These are phyloP conservation scores for Leccinum incarnatum DNA, from an alignment of 768 basidiomycete species.

Conservation along the genomic window DNA sequence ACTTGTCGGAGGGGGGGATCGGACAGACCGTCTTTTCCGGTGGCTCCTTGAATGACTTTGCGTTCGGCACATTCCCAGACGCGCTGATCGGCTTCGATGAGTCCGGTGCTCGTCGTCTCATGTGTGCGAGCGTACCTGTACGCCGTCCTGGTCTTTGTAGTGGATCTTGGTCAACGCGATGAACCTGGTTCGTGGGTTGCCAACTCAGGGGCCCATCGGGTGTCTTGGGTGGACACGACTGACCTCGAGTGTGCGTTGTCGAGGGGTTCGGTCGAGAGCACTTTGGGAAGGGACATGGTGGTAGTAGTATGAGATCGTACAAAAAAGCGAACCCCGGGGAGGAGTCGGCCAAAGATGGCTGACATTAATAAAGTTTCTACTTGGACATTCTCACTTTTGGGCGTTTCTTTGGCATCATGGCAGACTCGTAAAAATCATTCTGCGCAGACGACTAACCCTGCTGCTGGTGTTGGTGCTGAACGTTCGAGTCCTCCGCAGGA, in stretches of 20 bases:
- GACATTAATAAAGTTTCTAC: not conserved
- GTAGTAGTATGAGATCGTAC: not conserved
- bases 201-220: not conserved
- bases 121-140: conserved; percentile 45
- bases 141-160: conserved; percentile 77
- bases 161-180: conserved; percentile 78
- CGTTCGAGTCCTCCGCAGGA: no score
- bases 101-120: not conserved
- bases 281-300: conserved; percentile 42
- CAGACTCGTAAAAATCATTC: no score
- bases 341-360: conserved; percentile 6
- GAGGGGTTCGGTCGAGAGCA: conserved; percentile 53
- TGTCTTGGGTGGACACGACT: conserved; percentile 14
- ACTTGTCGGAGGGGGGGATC: no score
- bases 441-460: no score
- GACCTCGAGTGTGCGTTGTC: conserved; percentile 58
- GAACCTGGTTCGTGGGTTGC: conserved; percentile 54
- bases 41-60: conserved; percentile 73
- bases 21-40: conserved; percentile 74
- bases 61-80: conserved; percentile 90
- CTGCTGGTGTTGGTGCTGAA: no score
- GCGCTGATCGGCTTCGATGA: conserved; percentile 44
- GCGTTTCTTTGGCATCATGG: conserved; percentile 15
- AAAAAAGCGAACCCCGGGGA: not conserved
- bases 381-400: not conserved